Percentiles rank a stretch among this genome's conserved stretches.
Conservation (phyloP, 2,329 filamentous ascomycete genomes). For the Trichoderma lentiforme region DNA sequence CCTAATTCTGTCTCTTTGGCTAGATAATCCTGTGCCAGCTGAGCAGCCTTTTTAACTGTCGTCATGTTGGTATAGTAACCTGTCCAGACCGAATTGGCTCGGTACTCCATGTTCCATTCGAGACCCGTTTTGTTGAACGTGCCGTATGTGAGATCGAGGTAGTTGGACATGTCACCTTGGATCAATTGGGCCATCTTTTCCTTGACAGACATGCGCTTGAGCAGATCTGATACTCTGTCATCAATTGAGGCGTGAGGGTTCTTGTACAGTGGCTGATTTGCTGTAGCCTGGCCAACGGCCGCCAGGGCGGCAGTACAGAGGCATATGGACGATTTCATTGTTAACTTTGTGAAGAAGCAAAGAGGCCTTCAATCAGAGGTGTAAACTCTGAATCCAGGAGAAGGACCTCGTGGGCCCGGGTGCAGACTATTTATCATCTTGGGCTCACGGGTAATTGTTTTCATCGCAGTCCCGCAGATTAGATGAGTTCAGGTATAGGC, state of each 20-base stretch:
- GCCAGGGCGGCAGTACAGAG: not conserved
- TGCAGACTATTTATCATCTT: not conserved
- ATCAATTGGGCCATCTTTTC: slow-evolving; percentile 12
- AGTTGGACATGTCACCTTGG: slow-evolving; percentile 10
- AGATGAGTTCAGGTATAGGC: not conserved
- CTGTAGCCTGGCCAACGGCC: not conserved
- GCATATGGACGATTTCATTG: not conserved
- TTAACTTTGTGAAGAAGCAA: not conserved
- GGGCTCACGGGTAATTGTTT: not conserved
- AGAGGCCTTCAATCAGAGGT: not conserved
- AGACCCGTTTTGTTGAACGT: slow-evolving; percentile 9
- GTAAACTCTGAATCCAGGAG: not conserved
- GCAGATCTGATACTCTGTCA: slow-evolving; percentile 1
- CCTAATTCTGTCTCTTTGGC: not conserved
- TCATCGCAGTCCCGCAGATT: not conserved
- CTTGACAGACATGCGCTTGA: slow-evolving; percentile 4
- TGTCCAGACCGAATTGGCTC: slow-evolving; percentile 8
- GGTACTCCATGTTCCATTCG: slow-evolving; percentile 9
- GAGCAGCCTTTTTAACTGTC: not conserved
- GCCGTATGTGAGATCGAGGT: not conserved
- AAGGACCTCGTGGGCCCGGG: not conserved
- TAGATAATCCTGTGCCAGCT: slow-evolving; percentile 1
- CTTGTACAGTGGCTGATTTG: slow-evolving; percentile 3
- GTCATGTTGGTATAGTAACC: slow-evolving; percentile 13
- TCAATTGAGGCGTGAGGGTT: slow-evolving; percentile 5